These are phyloP conservation scores for Nigrospora osmanthi DNA, from an alignment of 2,329 filamentous ascomycete genomes.

Conservation along the genomic window DNA sequence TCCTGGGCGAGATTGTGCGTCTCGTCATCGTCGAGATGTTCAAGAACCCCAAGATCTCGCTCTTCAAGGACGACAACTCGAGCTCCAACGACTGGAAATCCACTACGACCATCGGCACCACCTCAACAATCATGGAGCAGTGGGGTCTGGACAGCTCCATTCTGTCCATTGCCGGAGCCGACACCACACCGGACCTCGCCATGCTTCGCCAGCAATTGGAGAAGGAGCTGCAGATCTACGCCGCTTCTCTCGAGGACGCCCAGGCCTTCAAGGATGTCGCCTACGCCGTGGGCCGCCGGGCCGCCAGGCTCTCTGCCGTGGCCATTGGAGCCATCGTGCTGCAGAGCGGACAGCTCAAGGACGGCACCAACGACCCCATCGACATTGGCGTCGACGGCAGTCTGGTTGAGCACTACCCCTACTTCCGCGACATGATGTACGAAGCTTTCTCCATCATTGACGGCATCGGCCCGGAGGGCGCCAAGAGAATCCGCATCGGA, in stretches of 20 bases:
- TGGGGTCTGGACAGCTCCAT: constrained; percentile 92
- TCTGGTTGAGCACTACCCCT: constrained; percentile 91
- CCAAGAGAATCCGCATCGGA: constrained; percentile 83
- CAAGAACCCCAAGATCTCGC: constrained; percentile 54
- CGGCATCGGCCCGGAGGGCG: constrained; percentile 69
- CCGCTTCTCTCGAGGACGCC: constrained; percentile 74
- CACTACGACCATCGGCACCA: constrained; percentile 59
- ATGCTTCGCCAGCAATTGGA: constrained; percentile 73
- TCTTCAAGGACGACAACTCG: constrained; percentile 73
- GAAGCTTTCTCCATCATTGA: constrained; percentile 72
- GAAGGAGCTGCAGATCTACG: constrained; percentile 66
- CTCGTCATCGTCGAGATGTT: constrained; percentile 67
- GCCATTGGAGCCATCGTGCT: constrained; percentile 81
- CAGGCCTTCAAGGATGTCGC: constrained; percentile 80
- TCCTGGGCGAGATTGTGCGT: constrained; percentile 87
- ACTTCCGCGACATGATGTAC: constrained; percentile 81
- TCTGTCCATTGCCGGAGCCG: constrained; percentile 78
- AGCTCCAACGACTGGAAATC: constrained; percentile 61
- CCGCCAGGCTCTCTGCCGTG: constrained; percentile 80
- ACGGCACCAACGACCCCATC: constrained; percentile 59
- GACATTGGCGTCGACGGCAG: constrained; percentile 94
- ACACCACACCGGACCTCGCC: constrained; percentile 64
- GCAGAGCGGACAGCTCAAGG: constrained; percentile 63
- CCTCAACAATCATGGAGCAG: constrained; percentile 63
- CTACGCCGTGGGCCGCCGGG: constrained; percentile 77